These are phyloP conservation scores for Cercophora sp. DNA, from an alignment of 495 filamentous ascomycete species.

Conservation along the genomic window DNA sequence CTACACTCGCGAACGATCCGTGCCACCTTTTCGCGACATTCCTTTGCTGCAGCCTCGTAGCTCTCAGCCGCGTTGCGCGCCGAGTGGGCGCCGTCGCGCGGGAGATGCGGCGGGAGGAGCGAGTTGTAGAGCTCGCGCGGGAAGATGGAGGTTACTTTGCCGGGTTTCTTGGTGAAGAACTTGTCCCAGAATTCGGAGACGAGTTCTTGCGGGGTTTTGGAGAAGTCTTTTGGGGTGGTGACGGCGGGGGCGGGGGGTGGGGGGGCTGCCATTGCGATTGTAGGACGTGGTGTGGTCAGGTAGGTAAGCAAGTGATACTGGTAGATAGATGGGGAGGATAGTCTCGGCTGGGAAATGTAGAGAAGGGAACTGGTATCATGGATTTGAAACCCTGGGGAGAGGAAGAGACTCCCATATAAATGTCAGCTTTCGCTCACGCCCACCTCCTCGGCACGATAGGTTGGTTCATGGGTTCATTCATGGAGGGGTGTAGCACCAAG, in stretches of 20 bases:
- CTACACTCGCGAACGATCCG: slow-evolving; percentile 69
- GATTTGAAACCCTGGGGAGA: no score
- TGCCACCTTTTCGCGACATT: slow-evolving; percentile 61
- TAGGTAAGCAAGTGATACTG: no score
- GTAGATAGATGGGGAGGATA: no score
- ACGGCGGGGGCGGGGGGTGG: neutral
- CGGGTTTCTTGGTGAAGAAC: slow-evolving; percentile 28
- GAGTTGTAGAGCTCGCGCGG: slow-evolving; percentile 27
- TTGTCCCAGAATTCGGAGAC: slow-evolving; percentile 29
- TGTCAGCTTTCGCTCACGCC: no score
- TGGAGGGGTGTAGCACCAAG: no score
- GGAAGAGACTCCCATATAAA: no score
- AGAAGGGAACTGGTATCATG: no score
- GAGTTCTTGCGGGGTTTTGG: slow-evolving; percentile 28
- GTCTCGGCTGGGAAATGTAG: no score
- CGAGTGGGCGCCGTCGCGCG: slow-evolving; percentile 17
- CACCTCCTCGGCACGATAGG: no score
- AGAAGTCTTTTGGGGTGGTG: slow-evolving; percentile 16
- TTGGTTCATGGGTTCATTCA: no score
- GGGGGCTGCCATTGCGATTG: neutral
- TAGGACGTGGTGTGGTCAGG: no score
- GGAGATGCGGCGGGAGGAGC: slow-evolving; percentile 22
- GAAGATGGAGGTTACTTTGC: slow-evolving; percentile 30
- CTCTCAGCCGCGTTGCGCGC: slow-evolving; percentile 36
- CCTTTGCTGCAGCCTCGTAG: slow-evolving; percentile 60